A percentile compares a stretch with the other conserved stretches of the same genome.
These are phyloP conservation scores for Aphanoascus verrucosus DNA, from an alignment of 2,329 filamentous ascomycete genomes.

Conservation along the genomic window DNA sequence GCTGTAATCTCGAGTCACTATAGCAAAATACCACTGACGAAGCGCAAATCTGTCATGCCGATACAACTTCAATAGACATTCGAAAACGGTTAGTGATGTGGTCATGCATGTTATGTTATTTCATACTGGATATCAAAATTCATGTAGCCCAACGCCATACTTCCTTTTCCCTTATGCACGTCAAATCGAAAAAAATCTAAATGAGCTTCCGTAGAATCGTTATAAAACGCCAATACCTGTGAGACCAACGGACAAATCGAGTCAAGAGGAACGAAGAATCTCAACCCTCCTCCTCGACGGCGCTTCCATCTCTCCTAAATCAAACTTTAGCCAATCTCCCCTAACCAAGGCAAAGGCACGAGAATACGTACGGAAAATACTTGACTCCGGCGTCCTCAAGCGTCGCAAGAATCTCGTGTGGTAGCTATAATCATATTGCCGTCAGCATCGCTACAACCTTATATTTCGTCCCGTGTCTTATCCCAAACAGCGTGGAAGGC, in stretches of 20 bases:
- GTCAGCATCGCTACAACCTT: neutral
- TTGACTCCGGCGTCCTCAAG: conserved; percentile 50
- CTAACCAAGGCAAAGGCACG: neutral
- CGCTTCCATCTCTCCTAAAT: conserved; percentile 38
- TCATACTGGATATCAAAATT: neutral
- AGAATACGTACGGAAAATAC: conserved; percentile 45
- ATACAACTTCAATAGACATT: neutral
- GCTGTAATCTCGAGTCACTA: no score
- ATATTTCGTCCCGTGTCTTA: neutral
- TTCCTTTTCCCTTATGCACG: neutral
- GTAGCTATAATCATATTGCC: conserved; percentile 35
- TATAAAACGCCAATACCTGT: conserved; percentile 1
- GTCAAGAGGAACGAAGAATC: neutral
- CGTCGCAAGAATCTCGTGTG: conserved; percentile 46
- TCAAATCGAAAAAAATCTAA: neutral
- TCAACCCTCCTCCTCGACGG: conserved; percentile 35
- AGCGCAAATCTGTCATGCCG: neutral
- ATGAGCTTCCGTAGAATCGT: neutral
- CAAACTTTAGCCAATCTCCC: neutral
- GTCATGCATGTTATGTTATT: neutral
- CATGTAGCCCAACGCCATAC: neutral
- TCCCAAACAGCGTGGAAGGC: neutral
- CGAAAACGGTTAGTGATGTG: neutral
- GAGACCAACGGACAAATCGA: conserved; percentile 2
- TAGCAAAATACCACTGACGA: no score